Base-by-base conservation (phyloP, 805 yeast genomes). In the Saccharomyces kudriavzevii region DNA sequence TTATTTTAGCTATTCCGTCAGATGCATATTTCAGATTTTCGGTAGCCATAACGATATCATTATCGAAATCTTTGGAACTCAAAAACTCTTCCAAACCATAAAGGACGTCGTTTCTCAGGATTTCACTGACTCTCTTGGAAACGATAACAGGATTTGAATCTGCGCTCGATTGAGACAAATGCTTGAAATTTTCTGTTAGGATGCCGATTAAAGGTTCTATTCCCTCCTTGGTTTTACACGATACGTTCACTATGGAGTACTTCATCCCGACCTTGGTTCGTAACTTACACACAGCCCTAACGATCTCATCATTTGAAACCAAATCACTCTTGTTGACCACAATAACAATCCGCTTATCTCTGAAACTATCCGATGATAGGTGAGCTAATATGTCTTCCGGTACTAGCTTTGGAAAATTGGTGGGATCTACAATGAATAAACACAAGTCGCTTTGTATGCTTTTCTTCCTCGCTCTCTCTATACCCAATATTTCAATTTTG, bases 1-100 rank as follows among this genome's bases (percentile, higher is more conserved):
- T 91, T 26, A 94, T 87, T 63, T 84, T 87, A 0, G 97, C 97
- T 40, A 94, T 86, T 0, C 97, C 97, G 13, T 85, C 89, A 20
- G 85, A 82, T 0, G 96, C 83, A 49, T 78, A 78, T 49, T 79
- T 78, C 43, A 94, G 73, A 52, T 86, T 84, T 55, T 92, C 96
- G 0, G 88, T 74, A 0, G 96, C 96, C 40, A 89, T 67, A 0
- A 89, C 92, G 1, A 89, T 81, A 59, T 91, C 97, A 45, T 80
- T 80, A 17, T 74, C 68, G 4, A 58, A 24, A 3, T 76, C 71
- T 51, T 74, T 77, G 64, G 77, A 77, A 1, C 64, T 53, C 17
- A 77, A 63, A 63, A 87, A 89, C 54, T 82, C 83, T n/a, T 79
- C 75, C 48, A 92, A 77, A 0, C 96, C 94, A 50, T 77, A 79